A percentile compares a stretch with the other conserved stretches of the same genome.
Evolutionary conservation across 352 stramenopile genomes (phyloP).

Genomic region (Phytophthora fragariae): DNA sequence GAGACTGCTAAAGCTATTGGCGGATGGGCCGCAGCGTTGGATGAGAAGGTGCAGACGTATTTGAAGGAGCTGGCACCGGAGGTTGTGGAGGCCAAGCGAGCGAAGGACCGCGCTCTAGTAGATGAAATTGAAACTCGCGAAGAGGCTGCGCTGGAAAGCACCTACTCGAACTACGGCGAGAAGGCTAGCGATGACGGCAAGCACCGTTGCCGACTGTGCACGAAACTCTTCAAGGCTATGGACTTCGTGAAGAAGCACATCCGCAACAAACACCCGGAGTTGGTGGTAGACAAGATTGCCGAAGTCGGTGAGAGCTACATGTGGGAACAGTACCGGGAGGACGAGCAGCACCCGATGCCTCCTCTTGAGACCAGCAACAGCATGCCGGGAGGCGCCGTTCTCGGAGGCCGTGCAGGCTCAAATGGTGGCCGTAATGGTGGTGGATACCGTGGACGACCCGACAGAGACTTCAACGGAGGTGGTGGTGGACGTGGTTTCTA

Average conservation of each 20-base stretch:
- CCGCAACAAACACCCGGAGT: constrained; percentile 87
- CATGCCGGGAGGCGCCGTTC: constrained; percentile 53
- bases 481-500: constrained; percentile 61
- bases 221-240: constrained; percentile 89
- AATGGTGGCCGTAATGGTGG: constrained; percentile 44
- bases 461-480: constrained; percentile 36
- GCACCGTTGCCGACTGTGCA: constrained; percentile 84
- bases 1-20: constrained; percentile 61
- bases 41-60: constrained; percentile 80
- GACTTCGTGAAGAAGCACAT: constrained; percentile 92
- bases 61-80: constrained; percentile 64
- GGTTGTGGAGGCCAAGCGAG: constrained; percentile 55
- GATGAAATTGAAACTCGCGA: constrained; percentile 80
- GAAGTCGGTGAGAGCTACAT: constrained; percentile 88
- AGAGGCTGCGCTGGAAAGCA: constrained; percentile 74
- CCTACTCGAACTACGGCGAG: constrained; percentile 85
- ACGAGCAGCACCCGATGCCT: constrained; percentile 78
- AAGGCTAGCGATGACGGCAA: constrained; percentile 87
- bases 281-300: constrained; percentile 84
- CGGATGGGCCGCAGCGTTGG: constrained; percentile 76
- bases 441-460: constrained; percentile 38
- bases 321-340: constrained; percentile 89
- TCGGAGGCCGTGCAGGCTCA: constrained; percentile 51
- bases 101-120: constrained; percentile 70
- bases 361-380: constrained; percentile 80